These are phyloP conservation scores for Nitzschia putrida DNA, from an alignment of 108 stramenopile genomes.

Conservation along the genomic window DNA sequence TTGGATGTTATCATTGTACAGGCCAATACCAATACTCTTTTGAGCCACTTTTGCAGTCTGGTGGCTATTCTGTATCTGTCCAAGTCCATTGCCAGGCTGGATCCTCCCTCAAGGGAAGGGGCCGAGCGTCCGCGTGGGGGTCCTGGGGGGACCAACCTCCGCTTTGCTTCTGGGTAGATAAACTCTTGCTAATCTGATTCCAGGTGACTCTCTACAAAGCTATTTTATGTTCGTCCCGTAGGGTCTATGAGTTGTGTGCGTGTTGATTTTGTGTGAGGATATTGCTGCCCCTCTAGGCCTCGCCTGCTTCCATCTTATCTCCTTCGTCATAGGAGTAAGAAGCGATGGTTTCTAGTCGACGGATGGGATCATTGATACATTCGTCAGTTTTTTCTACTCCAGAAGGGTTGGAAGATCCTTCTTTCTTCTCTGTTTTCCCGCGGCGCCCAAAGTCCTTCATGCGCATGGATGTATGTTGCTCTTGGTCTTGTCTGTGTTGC, in stretches of 20 bases:
- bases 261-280: too few relatives aligned
- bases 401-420: neutral
- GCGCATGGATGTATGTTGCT: constrained; percentile 56
- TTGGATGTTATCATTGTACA: constrained; percentile 90
- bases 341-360: neutral
- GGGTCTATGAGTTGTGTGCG: too few relatives aligned
- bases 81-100: constrained; percentile 56
- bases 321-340: neutral
- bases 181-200: too few relatives aligned
- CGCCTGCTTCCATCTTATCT: neutral
- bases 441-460: constrained; percentile 47
- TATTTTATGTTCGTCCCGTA: too few relatives aligned
- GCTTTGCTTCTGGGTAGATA: too few relatives aligned
- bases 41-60: constrained; percentile 87
- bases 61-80: constrained; percentile 68
- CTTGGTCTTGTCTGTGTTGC: constrained; percentile 62
- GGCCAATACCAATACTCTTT: constrained; percentile 91
- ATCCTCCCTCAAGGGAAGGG: constrained; percentile 67
- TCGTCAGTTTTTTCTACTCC: neutral
- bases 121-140: constrained; percentile 27
- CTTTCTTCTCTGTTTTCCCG: constrained; percentile 12
- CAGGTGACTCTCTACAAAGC: too few relatives aligned
- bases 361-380: neutral
- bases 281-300: neutral
- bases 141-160: too few relatives aligned